These are phyloP conservation scores for Uronychia binucleata DNA, from an alignment of 73 alveolate species.

Conservation along the genomic window DNA sequence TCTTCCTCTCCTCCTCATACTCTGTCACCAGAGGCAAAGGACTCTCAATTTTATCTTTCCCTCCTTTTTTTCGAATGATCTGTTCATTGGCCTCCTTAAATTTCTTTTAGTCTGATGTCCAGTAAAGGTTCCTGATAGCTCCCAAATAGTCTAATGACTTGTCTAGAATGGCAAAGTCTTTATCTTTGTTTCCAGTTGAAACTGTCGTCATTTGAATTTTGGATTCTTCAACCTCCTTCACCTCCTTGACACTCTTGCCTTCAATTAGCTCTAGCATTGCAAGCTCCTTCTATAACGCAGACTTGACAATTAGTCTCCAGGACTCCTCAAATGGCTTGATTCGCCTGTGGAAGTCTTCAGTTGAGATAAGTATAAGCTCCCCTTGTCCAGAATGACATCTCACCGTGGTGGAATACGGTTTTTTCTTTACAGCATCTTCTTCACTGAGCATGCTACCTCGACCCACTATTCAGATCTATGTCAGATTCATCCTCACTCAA, in stretches of 20 bases:
- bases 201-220: neutral
- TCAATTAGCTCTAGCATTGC: neutral
- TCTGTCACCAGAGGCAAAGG: too few species aligned
- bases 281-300: neutral
- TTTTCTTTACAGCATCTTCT: conserved; percentile 17
- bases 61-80: neutral
- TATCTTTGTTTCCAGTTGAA: neutral
- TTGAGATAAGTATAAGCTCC: neutral
- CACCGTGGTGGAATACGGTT: conserved; percentile 14
- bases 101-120: neutral
- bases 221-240: neutral
- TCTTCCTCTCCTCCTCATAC: too few species aligned
- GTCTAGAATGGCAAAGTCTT: neutral
- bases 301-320: conserved; percentile 11
- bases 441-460: conserved; percentile 50
- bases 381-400: conserved; percentile 25
- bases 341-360: conserved; percentile 23
- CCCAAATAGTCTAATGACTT: neutral
- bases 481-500: neutral
- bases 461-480: conserved; percentile 8
- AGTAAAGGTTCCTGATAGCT: neutral
- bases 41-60: neutral
- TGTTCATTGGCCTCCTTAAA: neutral
- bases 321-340: conserved; percentile 39
- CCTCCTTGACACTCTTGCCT: neutral